These are phyloP conservation scores for Peltaster fructicola DNA, from an alignment of 2,329 filamentous ascomycete genomes.

Conservation along the genomic window DNA sequence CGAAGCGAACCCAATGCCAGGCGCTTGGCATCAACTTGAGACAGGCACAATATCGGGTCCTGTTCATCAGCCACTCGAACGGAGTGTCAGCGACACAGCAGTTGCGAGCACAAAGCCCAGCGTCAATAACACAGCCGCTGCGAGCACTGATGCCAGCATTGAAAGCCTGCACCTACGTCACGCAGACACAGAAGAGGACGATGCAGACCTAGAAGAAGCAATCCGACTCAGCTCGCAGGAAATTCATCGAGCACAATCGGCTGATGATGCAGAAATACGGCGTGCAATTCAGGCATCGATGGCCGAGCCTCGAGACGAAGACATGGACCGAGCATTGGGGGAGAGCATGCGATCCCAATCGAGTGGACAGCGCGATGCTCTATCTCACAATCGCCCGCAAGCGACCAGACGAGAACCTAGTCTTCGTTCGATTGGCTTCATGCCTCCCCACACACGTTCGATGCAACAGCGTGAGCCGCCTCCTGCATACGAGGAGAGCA, in stretches of 20 bases:
- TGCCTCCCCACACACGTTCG: too few relatives aligned
- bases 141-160: neutral
- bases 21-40: slow-evolving; percentile 1
- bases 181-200: slow-evolving; percentile 17
- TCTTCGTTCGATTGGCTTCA: too few relatives aligned
- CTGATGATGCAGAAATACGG: slow-evolving; percentile 56
- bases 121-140: neutral
- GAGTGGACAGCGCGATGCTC: slow-evolving; percentile 10
- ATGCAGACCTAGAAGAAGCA: slow-evolving; percentile 50
- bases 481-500: too few relatives aligned
- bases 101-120: slow-evolving; percentile 1
- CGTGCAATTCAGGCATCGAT: slow-evolving; percentile 58
- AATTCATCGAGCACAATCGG: slow-evolving; percentile 50
- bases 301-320: slow-evolving; percentile 28
- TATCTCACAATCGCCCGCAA: too few relatives aligned
- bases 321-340: slow-evolving; percentile 28
- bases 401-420: too few relatives aligned
- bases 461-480: too few relatives aligned
- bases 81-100: too few relatives aligned
- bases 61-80: too few relatives aligned
- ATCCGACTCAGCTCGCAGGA: slow-evolving; percentile 52
- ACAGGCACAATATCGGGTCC: neutral
- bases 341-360: slow-evolving; percentile 20
- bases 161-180: too few relatives aligned
- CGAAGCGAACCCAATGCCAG: slow-evolving; percentile 3